These are phyloP conservation scores for Cutaneotrichosporon sp. DNA, from an alignment of 1,284 basidiomycete genomes.

Conservation along the genomic window DNA sequence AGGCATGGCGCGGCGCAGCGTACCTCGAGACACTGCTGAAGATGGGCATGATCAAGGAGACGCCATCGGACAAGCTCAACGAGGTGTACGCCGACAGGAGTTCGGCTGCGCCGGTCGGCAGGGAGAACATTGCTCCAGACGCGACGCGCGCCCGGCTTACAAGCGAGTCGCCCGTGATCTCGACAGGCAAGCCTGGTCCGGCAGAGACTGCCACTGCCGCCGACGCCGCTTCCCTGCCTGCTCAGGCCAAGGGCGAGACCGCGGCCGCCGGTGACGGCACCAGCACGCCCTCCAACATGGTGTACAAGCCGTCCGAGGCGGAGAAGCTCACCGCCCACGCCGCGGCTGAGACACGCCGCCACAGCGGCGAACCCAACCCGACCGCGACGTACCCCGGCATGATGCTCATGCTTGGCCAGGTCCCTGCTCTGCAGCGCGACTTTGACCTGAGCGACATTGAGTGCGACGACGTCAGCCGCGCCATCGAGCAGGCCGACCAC, in stretches of 20 bases:
- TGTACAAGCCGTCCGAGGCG: background rate
- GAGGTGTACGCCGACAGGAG: conserved; percentile 25
- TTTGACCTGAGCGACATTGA: conserved; percentile 44
- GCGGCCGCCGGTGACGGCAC: background rate
- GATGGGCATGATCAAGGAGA: conserved; percentile 39
- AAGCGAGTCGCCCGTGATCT: background rate
- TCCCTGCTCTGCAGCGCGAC: conserved; percentile 35
- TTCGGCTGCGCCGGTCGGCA: background rate
- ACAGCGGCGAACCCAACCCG: background rate
- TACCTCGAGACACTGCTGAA: conserved; percentile 41
- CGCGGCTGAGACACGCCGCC: background rate
- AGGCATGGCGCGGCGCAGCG: conserved; percentile 45
- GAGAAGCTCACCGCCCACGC: background rate
- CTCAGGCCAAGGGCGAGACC: conserved; percentile 7
- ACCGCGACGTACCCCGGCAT: conserved; percentile 12
- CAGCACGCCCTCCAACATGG: background rate
- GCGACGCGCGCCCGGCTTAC: background rate
- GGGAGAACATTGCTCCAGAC: conserved; percentile 3
- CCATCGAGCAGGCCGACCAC: conserved; percentile 47
- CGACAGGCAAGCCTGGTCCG: background rate
- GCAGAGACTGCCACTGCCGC: background rate
- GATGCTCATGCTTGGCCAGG: conserved; percentile 29
- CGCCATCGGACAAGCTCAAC: conserved; percentile 23
- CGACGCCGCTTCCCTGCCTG: background rate
- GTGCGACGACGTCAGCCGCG: conserved; percentile 46